Base-by-base conservation (phyloP, 2,329 filamentous ascomycete species). In the Cladosporium sp. region DNA sequence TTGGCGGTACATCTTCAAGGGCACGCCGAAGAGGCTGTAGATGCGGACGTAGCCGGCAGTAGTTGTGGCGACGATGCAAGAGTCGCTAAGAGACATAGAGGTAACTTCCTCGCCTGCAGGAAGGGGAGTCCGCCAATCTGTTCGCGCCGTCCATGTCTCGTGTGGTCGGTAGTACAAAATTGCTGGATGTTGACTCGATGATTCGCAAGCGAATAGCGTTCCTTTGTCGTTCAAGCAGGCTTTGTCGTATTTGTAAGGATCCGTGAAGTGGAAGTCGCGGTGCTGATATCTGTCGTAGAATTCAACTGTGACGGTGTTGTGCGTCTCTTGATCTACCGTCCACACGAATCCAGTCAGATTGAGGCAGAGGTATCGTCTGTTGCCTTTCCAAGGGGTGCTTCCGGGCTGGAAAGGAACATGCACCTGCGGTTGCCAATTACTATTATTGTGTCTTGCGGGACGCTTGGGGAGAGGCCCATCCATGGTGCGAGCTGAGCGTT, bases 111-210 rank as follows among this genome's bases (percentile, higher is more conserved):
- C 93, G n/a, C 89, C 89, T 32, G 80, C 79, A 0, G 93, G 93
- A n/a, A 98, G 72, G 58, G 86, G 78, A 0, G 87, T 95, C 46
- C 89, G 84, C 90, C 92, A 97, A 70, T 98, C 93, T 16, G 83
- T 82, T 48, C 93, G 81, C 46, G 88, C 81, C 2, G 91, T 96
- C 93, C 93, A 98, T 1, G 89, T 95, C 72, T 98, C 92, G 66
- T 98, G 93, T 0, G 95, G 93, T 6, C 93, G 83, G 70, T 97
- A 98, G 71, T 95, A 96, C n/a, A 98, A 82, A 32, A 84, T 85
- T 3, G 92, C 88, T 2, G 87, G 84, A 54, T 84, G 81, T 7
- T 74, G 76, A 32, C 82, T 79, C 8, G 71, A 70, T 1, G 89
- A 83, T 18, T 85, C 87, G 55, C 87, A 92, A 1, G 90, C 87